Evolutionary conservation across 192 early-diverging fungal genomes (phyloP), one percentile per base, ranked within the genome.

Genomic region (Rhizophagus sp.): DNA sequence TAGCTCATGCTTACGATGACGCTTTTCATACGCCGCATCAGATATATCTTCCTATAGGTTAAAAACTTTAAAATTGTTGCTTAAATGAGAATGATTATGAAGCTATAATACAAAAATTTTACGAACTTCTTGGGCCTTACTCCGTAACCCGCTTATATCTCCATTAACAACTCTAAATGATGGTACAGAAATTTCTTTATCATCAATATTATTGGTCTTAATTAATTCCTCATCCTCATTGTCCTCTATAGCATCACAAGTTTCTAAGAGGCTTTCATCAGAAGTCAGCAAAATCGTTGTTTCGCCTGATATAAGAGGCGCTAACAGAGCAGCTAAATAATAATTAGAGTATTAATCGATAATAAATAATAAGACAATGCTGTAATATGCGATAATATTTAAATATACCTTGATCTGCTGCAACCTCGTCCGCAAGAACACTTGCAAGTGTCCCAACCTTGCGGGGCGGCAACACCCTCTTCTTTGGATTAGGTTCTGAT

Each of bases 1-100:
- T 73, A 87, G 81, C 71, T 90, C 88, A 61, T 87, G 84, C 61
- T 89, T 88, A 15, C 84, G 79, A 64, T 90, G 89, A 0, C 88
- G 84, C 50, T 85, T 84, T 30, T 87, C 75, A 64, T 90, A 90
- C 34, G 82, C 80, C n/a, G 80, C 86, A 62, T 88, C 86, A 9
- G 82, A 44, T 41, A 80, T 39, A 52, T 81, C 75, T 67, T 83
- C 81, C 50, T 73, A 73, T 50, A 30, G 6, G 25, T 49, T 50
- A 17, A n/a, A 10, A 24, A 44, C 15, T 70, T 44, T 44, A 44
- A 36, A 70, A n/a, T n/a, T n/a, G 39, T 70, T 70, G n/a, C 19
- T 39, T 44, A 39, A 8, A n/a, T 70, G 19, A 27, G 15, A 67
- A 19, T 12, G 13, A 33, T 67, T 10, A 66, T 25, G 5, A 33